phyloP scores from a whole-genome alignment of 2,329 filamentous ascomycete genomes.

The Rhynchosporium graminicola region DNA sequence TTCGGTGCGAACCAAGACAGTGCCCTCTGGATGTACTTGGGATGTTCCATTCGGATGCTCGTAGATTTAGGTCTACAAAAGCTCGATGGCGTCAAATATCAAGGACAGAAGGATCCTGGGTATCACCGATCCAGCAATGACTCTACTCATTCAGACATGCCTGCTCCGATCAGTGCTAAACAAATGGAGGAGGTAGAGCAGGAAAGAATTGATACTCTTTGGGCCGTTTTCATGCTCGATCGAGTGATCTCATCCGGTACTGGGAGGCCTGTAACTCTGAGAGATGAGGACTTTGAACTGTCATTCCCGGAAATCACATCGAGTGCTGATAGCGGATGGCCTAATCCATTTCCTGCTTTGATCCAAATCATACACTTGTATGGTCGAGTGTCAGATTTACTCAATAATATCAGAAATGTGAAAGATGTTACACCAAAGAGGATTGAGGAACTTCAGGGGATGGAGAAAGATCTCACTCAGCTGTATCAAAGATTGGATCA shows the following conservation, averaged over 20 bases:
- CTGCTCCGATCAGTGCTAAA: conserved; percentile 43
- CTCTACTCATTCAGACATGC: conserved; percentile 45
- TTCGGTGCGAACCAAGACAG: conserved; percentile 89
- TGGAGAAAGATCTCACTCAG: conserved; percentile 77
- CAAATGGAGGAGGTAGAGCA: conserved; percentile 71
- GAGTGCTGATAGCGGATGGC: conserved; percentile 65
- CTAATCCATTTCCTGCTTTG: conserved; percentile 76
- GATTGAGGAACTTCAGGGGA: conserved; percentile 68
- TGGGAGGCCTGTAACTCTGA: conserved; percentile 78
- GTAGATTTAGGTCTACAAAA: conserved; percentile 81
- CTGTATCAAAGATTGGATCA: conserved; percentile 73
- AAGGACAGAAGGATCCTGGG: conserved; percentile 43
- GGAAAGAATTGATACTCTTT: conserved; percentile 84
- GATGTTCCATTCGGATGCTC: conserved; percentile 81
- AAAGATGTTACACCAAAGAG: conserved; percentile 76
- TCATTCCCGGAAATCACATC: conserved; percentile 58
- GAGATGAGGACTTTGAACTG: conserved; percentile 83
- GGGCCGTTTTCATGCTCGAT: conserved; percentile 87
- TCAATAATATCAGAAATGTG: conserved; percentile 76
- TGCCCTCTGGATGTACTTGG: conserved; percentile 91
- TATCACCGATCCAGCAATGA: conserved; percentile 45
- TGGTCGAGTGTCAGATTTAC: conserved; percentile 77
- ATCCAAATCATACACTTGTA: conserved; percentile 86
- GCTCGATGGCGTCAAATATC: conserved; percentile 68
- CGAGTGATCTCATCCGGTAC: conserved; percentile 86